phyloP scores from a whole-genome alignment of 345 rosid species.

The Aethionema arabicum region DNA sequence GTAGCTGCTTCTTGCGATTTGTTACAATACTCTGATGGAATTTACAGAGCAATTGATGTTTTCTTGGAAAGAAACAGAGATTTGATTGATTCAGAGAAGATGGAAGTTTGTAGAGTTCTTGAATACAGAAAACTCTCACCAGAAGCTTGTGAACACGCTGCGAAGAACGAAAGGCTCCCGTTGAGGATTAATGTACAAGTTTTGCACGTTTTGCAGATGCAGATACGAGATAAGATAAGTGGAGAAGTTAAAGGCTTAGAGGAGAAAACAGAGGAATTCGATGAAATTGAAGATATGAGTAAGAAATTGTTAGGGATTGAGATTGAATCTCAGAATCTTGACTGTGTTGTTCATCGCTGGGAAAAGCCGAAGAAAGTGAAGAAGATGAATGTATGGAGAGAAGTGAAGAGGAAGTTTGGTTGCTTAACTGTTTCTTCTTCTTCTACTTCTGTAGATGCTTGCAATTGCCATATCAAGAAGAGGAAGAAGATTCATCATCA shows the following conservation, averaged over 20 bases:
- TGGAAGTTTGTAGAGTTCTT: constrained; percentile 59
- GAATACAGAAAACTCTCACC: constrained; percentile 61
- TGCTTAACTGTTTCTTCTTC: constrained; percentile 47
- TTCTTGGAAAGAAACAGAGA: constrained; percentile 60
- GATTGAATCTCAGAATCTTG: constrained; percentile 33
- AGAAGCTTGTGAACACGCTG: constrained; percentile 69
- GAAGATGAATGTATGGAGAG: constrained; percentile 65
- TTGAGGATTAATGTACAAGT: constrained; percentile 60
- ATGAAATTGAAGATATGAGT: constrained; percentile 60
- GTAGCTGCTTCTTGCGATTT: constrained; percentile 46
- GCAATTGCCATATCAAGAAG: constrained; percentile 57
- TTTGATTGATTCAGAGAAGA: constrained; percentile 59
- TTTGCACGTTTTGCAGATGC: constrained; percentile 58
- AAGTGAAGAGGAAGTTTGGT: constrained; percentile 82
- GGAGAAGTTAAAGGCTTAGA: constrained; percentile 32
- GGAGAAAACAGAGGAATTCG: constrained; percentile 30
- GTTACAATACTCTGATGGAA: constrained; percentile 55
- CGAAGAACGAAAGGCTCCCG: constrained; percentile 62
- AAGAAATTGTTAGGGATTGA: constrained; percentile 59
- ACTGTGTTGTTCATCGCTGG: constrained; percentile 26
- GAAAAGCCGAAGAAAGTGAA: constrained; percentile 36
- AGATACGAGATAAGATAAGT: constrained; percentile 46
- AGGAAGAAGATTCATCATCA: constrained; percentile 29
- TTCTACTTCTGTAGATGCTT: constrained; percentile 42
- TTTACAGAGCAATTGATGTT: constrained; percentile 66